A percentile compares a stretch with the other conserved stretches of the same genome.
Evolutionary conservation across 495 filamentous ascomycete genomes (phyloP).

Genomic region (Aspergillus hancockii): DNA sequence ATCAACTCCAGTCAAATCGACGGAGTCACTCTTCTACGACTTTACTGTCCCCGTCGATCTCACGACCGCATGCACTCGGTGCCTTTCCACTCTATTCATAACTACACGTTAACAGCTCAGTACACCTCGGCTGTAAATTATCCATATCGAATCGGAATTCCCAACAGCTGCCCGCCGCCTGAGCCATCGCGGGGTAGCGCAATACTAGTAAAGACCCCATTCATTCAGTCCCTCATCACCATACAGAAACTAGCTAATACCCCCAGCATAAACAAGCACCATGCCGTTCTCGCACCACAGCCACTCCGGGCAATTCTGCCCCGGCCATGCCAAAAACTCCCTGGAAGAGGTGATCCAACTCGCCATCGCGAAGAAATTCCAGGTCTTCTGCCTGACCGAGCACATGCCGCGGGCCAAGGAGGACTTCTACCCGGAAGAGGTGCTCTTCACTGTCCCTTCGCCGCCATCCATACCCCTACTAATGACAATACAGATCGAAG

Average conservation of each 20-base stretch:
- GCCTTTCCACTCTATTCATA: neutral
- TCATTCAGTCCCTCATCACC: neutral
- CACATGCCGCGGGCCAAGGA: constrained; percentile 81
- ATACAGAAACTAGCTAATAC: neutral
- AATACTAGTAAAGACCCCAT: too few relatives aligned
- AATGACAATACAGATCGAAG: constrained; percentile 37
- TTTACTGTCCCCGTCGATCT: too few relatives aligned
- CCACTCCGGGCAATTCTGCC: constrained; percentile 97
- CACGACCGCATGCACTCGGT: too few relatives aligned
- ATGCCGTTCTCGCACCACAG: constrained; percentile 99
- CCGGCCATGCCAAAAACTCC: constrained; percentile 77
- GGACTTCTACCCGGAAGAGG: constrained; percentile 94
- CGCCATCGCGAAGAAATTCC: constrained; percentile 77
- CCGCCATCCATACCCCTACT: neutral
- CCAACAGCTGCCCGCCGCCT: neutral
- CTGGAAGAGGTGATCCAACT: constrained; percentile 81
- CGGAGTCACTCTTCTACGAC: too few relatives aligned
- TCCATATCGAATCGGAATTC: neutral
- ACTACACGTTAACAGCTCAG: neutral
- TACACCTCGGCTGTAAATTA: neutral
- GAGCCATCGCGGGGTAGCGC: neutral
- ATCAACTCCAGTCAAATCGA: neutral
- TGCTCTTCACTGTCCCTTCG: constrained; percentile 32
- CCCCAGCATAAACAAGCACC: neutral
- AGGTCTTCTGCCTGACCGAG: constrained; percentile 87